A percentile compares a stretch with the other conserved stretches of the same genome.
Evolutionary conservation across 805 yeast genomes (phyloP).

Genomic region (Yamadazyma phyllophila): DNA sequence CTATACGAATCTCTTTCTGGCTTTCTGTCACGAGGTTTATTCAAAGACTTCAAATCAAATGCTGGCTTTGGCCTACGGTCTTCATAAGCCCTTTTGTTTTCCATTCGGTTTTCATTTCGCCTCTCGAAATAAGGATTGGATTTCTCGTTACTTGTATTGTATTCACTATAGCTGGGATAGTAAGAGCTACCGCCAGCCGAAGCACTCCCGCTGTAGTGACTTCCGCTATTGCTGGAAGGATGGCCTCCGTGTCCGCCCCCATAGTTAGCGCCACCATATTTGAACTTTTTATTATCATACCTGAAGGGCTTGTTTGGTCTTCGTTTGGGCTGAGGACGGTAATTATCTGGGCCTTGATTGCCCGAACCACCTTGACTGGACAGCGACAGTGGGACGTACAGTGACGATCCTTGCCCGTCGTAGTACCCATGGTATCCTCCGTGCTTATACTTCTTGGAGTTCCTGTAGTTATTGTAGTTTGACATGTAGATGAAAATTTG

Average conservation of each 20-base stretch:
- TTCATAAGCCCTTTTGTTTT: conserved; percentile 8
- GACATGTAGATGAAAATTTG: conserved; percentile 5
- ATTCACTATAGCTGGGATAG: conserved; percentile 2
- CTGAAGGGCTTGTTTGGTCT: conserved; percentile 9
- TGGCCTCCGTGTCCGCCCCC: neutral
- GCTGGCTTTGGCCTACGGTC: conserved; percentile 14
- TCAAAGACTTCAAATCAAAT: conserved; percentile 11
- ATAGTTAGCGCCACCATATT: neutral
- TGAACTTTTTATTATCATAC: conserved; percentile 11
- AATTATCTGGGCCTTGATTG: conserved; percentile 1
- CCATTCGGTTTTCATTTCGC: conserved; percentile 1
- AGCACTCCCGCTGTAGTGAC: neutral
- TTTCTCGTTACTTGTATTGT: neutral
- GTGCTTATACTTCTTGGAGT: conserved; percentile 7
- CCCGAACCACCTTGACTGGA: neutral
- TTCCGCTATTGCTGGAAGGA: neutral
- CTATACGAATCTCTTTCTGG: conserved; percentile 3
- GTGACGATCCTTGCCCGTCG: conserved; percentile 6
- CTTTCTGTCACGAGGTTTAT: neutral
- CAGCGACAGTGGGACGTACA: neutral
- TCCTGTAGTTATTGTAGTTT: conserved; percentile 6
- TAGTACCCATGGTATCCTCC: conserved; percentile 9
- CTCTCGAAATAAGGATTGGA: neutral
- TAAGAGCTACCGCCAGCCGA: conserved; percentile 1
- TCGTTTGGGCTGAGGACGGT: conserved; percentile 11